Percentiles rank a stretch among this genome's conserved stretches.
phyloP scores from a whole-genome alignment of 768 basidiomycete genomes.

The Boletus tylopilopsis region DNA sequence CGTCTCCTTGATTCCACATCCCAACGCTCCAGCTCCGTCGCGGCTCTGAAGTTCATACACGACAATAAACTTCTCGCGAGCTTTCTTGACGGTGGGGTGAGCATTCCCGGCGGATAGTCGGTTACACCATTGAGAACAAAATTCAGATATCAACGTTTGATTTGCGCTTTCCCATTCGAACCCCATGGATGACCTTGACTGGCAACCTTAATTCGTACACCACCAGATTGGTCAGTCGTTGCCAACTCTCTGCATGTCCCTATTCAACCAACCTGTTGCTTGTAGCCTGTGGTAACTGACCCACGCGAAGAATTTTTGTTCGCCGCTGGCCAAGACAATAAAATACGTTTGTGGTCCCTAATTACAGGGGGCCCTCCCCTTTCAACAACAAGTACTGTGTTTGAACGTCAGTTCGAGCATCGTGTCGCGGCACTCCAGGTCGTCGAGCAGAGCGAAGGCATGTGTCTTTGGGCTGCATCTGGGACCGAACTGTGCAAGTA shows the following conservation, averaged over 20 bases:
- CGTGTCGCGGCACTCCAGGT: constrained; percentile 50
- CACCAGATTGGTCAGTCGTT: constrained; percentile 44
- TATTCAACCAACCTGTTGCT: constrained; percentile 3
- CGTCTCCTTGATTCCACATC: constrained; percentile 39
- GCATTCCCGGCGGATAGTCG: constrained; percentile 12
- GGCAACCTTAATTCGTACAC: constrained; percentile 60
- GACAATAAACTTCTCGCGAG: constrained; percentile 54
- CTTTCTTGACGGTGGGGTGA: constrained; percentile 58
- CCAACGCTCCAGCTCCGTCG: constrained; percentile 42
- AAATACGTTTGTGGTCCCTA: constrained; percentile 68
- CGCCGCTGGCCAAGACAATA: constrained; percentile 63
- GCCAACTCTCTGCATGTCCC: background rate
- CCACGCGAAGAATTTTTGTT: constrained; percentile 56
- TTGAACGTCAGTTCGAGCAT: constrained; percentile 33
- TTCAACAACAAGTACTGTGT: constrained; percentile 25
- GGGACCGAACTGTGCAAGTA: constrained; percentile 45
- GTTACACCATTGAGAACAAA: background rate
- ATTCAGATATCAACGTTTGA: constrained; percentile 58
- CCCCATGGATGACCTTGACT: constrained; percentile 44
- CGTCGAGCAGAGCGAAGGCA: constrained; percentile 36
- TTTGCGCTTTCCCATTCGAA: constrained; percentile 47
- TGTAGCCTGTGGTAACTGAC: constrained; percentile 61
- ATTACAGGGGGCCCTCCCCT: constrained; percentile 41
- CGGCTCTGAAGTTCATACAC: constrained; percentile 47
- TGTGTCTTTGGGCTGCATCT: constrained; percentile 52